Conservation (phyloP, 306 rosid genomes). For the Cicer arietinum region DNA sequence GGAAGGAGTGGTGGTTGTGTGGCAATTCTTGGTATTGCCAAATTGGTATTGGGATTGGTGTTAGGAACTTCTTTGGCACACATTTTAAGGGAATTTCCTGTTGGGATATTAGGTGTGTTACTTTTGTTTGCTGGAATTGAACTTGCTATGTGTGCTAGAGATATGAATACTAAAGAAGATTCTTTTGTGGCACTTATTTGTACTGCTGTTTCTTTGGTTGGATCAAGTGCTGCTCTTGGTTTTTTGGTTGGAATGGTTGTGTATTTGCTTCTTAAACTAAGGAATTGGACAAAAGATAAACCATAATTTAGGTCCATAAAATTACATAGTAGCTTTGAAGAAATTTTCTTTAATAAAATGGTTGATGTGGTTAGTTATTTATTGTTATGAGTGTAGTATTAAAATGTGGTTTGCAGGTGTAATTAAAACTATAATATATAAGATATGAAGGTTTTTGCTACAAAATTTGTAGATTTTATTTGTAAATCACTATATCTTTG, state of each 20-base stretch:
- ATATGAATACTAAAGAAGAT: slow-evolving; percentile 62
- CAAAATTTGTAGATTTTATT: background rate
- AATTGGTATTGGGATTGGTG: slow-evolving; percentile 60
- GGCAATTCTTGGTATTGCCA: slow-evolving; percentile 65
- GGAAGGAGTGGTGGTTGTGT: slow-evolving; percentile 83
- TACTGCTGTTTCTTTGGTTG: slow-evolving; percentile 63
- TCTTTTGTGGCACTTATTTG: slow-evolving; percentile 65
- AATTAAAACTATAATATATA: too few species aligned
- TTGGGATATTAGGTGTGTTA: slow-evolving; percentile 68
- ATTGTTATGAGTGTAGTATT: background rate
- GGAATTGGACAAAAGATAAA: slow-evolving; percentile 50
- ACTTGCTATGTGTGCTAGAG: slow-evolving; percentile 69
- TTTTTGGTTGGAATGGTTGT: slow-evolving; percentile 56
- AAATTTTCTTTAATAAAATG: background rate
- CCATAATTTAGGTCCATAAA: slow-evolving; percentile 39
- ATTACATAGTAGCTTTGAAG: background rate
- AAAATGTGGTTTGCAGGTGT: background rate
- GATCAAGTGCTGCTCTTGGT: slow-evolving; percentile 69
- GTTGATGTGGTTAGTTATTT: background rate
- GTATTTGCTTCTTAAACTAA: slow-evolving; percentile 52
- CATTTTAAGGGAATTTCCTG: slow-evolving; percentile 57
- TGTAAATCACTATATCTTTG: background rate
- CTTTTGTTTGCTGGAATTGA: slow-evolving; percentile 75
- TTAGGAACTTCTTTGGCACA: slow-evolving; percentile 64
- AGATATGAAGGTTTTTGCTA: background rate